phyloP scores from a whole-genome alignment of 106 monocot genomes.

The Alisma plantagoaquatica region DNA sequence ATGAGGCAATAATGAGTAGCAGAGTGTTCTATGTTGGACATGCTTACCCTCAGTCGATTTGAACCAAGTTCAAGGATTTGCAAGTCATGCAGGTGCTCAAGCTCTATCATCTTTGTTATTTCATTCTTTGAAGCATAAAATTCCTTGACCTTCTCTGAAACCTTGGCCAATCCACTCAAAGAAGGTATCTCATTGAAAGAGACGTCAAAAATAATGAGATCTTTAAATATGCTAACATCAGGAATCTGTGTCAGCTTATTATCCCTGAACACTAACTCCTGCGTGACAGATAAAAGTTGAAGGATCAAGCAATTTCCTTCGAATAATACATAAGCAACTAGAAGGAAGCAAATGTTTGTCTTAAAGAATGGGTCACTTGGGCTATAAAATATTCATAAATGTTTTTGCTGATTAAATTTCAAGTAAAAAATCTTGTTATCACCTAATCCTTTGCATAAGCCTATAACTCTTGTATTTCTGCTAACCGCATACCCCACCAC shows the following conservation, averaged over 20 bases:
- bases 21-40: too few species aligned
- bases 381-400: too few species aligned
- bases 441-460: too few species aligned
- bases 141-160: conserved; percentile 68
- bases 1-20: too few species aligned
- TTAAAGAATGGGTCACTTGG: too few species aligned
- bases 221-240: conserved; percentile 82
- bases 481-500: too few species aligned
- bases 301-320: too few species aligned
- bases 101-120: conserved; percentile 73
- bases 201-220: conserved; percentile 80
- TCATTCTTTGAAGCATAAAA: conserved; percentile 96
- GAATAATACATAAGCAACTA: too few species aligned
- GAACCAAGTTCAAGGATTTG: conserved; percentile 94
- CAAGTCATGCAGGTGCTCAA: conserved; percentile 63
- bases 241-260: conserved; percentile 77
- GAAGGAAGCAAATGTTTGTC: too few species aligned
- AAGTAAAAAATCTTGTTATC: too few species aligned
- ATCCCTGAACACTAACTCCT: conserved; percentile 89
- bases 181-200: conserved; percentile 92
- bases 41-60: conserved; percentile 70
- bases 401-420: too few species aligned
- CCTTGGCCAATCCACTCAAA: conserved; percentile 63
- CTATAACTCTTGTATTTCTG: too few species aligned
- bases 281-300: conserved; percentile 10